Evolutionary conservation across 2,329 filamentous ascomycete species (phyloP).

Genomic region (Nemania serpens): DNA sequence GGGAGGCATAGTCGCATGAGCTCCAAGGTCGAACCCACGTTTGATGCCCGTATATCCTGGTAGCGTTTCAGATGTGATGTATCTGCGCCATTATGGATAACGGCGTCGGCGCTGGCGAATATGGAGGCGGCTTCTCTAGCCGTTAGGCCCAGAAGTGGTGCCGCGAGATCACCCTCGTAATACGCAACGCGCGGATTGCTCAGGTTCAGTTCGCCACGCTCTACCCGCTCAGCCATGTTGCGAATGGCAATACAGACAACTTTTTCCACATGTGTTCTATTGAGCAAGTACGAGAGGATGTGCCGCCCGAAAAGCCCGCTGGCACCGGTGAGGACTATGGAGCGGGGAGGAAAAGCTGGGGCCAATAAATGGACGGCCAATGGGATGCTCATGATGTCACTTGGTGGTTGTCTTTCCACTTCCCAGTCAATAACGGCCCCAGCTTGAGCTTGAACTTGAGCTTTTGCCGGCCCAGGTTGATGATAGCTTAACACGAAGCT

Average conservation of each 20-base stretch:
- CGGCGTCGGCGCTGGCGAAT: conserved; percentile 8
- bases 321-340: conserved; percentile 15
- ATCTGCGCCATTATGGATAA: conserved; percentile 14
- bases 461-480: too few relatives aligned
- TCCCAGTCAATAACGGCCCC: neutral
- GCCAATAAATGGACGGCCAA: too few relatives aligned
- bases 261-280: neutral
- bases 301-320: conserved; percentile 15
- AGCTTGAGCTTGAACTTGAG: too few relatives aligned
- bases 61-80: conserved; percentile 18
- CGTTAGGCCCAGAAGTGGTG: neutral
- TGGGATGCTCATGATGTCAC: too few relatives aligned
- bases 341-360: neutral
- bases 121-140: neutral
- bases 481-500: too few relatives aligned
- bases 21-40: neutral
- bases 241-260: neutral
- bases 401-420: neutral
- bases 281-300: neutral
- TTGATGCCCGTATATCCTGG: neutral
- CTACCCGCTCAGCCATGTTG: too few relatives aligned
- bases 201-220: neutral
- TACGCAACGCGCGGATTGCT: neutral
- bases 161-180: neutral
- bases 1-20: neutral